Percentiles rank a stretch among this genome's conserved stretches.
Evolutionary conservation across 805 yeast genomes (phyloP).

Genomic region (Wickerhamiella slavikovae): DNA sequence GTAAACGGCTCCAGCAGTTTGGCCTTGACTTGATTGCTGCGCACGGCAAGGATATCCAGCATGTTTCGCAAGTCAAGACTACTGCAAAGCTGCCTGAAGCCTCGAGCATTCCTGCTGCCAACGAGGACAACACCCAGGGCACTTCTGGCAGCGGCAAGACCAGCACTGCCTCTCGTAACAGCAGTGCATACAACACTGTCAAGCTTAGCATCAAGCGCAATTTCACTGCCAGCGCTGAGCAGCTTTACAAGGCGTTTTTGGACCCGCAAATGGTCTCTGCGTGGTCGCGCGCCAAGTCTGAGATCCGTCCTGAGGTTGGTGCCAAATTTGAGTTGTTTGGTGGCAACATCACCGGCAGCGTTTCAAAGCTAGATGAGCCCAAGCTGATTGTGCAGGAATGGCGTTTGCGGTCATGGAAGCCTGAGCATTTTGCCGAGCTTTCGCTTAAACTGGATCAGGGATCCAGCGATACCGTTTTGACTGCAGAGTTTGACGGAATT

Average conservation of each 20-base stretch:
- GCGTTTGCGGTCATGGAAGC: slow-evolving; percentile 80
- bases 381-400: slow-evolving; percentile 51
- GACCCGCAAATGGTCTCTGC: slow-evolving; percentile 66
- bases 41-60: slow-evolving; percentile 78
- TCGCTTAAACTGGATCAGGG: slow-evolving; percentile 53
- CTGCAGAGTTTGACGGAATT: slow-evolving; percentile 64
- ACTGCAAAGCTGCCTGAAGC: slow-evolving; percentile 5
- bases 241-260: slow-evolving; percentile 55
- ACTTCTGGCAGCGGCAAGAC: slow-evolving; percentile 4
- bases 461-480: slow-evolving; percentile 62
- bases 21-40: slow-evolving; percentile 55
- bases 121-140: slow-evolving; percentile 7
- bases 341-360: slow-evolving; percentile 63
- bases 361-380: slow-evolving; percentile 36
- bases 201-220: slow-evolving; percentile 55
- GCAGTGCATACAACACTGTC: slow-evolving; percentile 56
- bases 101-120: slow-evolving; percentile 7
- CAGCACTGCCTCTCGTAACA: slow-evolving; percentile 3
- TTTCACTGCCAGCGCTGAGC: slow-evolving; percentile 78
- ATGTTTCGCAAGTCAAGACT: slow-evolving; percentile 23
- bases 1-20: slow-evolving; percentile 38
- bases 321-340: slow-evolving; percentile 57
- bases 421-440: slow-evolving; percentile 58
- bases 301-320: slow-evolving; percentile 36
- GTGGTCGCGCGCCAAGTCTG: slow-evolving; percentile 67